Percentiles rank a stretch among this genome's conserved stretches.
These are phyloP conservation scores for Cystobasidium tubakii DNA, from an alignment of 768 basidiomycete species.

Conservation along the genomic window DNA sequence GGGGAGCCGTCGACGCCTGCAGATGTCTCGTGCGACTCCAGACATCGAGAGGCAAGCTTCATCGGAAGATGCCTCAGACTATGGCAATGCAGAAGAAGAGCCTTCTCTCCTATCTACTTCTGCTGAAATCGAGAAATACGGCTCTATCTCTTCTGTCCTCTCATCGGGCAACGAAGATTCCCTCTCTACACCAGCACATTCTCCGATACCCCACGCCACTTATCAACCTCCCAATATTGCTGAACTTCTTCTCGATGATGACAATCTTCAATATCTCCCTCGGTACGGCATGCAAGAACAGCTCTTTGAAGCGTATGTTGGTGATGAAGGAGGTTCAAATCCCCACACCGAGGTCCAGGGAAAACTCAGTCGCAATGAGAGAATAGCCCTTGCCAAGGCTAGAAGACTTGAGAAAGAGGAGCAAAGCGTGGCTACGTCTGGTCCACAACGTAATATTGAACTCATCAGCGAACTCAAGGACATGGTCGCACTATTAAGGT, in stretches of 20 bases:
- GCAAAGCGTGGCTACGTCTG: background rate
- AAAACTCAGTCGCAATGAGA: constrained; percentile 5
- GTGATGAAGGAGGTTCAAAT: background rate
- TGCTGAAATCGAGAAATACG: constrained; percentile 4
- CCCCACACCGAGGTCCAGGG: too few relatives aligned
- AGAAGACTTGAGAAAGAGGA: background rate
- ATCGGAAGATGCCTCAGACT: background rate
- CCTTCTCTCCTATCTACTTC: constrained; percentile 1
- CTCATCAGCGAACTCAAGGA: constrained; percentile 28
- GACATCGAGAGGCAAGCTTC: background rate
- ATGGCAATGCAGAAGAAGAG: background rate
- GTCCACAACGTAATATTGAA: background rate
- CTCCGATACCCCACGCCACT: background rate
- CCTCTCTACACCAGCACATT: background rate
- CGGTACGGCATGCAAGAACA: constrained; percentile 16
- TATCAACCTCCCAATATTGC: background rate
- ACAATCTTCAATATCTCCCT: background rate
- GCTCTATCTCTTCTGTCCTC: constrained; percentile 7
- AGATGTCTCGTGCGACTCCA: background rate
- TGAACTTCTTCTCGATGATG: constrained; percentile 7
- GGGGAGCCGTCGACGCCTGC: background rate
- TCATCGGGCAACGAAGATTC: constrained; percentile 14
- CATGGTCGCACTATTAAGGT: constrained; percentile 12
- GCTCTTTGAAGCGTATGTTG: constrained; percentile 21
- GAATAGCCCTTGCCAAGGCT: constrained; percentile 21